Percentiles rank a stretch among this genome's conserved stretches.
Evolutionary conservation across 148 eudicot genomes (phyloP).

Genomic region (Dysphania ambrosioides): DNA sequence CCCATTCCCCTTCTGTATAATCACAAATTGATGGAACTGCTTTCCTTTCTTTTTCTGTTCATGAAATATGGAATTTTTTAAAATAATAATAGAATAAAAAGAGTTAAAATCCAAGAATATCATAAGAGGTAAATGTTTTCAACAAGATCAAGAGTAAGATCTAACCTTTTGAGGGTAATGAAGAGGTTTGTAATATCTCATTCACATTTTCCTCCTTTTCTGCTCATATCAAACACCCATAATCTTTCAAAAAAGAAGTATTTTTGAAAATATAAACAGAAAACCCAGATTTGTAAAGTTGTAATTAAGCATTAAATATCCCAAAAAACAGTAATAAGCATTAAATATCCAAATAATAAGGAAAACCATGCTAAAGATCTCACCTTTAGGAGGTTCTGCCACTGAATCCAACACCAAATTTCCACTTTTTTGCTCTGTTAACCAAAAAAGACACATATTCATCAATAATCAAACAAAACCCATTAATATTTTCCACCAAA

Average conservation of each 20-base stretch:
- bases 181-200: too few relatives aligned
- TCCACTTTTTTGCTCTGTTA: slow-evolving; percentile 19
- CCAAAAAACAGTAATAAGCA: not conserved
- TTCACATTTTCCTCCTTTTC: too few relatives aligned
- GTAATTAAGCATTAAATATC: not conserved
- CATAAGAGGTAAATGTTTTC: not conserved
- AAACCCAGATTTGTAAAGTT: not conserved
- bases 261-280: too few relatives aligned
- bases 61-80: slow-evolving; percentile 15
- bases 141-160: too few relatives aligned
- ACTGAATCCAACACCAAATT: slow-evolving; percentile 5
- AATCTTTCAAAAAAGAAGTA: too few relatives aligned
- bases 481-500: too few relatives aligned
- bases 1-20: slow-evolving; percentile 75
- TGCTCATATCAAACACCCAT: too few relatives aligned
- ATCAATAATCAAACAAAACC: not conserved
- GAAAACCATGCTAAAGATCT: slow-evolving; percentile 13
- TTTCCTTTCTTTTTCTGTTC: slow-evolving; percentile 34
- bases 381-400: slow-evolving; percentile 17
- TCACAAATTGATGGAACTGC: slow-evolving; percentile 44
- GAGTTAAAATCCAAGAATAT: not conserved
- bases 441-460: not conserved
- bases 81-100: not conserved
- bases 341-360: not conserved
- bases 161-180: too few relatives aligned